phyloP scores from a whole-genome alignment of 2,329 filamentous ascomycete genomes.

The Pseudocercospora fuligena region DNA sequence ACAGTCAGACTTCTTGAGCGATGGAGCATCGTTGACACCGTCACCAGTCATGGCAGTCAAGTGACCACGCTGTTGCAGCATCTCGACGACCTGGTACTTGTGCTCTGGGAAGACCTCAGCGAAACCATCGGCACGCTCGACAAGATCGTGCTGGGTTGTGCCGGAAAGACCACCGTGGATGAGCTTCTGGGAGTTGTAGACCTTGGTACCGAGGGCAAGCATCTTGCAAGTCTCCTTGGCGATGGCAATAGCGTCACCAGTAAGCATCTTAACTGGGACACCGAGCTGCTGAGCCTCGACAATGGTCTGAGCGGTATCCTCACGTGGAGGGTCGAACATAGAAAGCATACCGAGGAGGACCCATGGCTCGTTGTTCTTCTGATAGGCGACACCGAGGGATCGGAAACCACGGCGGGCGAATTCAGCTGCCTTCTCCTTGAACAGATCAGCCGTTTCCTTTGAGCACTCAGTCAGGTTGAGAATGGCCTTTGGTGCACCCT shows the following conservation, averaged over 20 bases:
- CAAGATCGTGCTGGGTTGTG: conserved; percentile 74
- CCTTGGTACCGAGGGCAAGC: conserved; percentile 77
- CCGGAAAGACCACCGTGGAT: conserved; percentile 76
- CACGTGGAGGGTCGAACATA: conserved; percentile 80
- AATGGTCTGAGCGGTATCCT: conserved; percentile 79
- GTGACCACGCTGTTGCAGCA: conserved; percentile 74
- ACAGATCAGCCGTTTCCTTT: conserved; percentile 67
- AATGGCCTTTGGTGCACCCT: conserved; percentile 78
- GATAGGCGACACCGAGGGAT: conserved; percentile 77
- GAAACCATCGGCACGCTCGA: conserved; percentile 75
- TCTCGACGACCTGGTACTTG: conserved; percentile 77
- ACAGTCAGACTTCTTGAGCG: conserved; percentile 74
- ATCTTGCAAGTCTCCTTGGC: conserved; percentile 84
- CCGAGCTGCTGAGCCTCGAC: conserved; percentile 76
- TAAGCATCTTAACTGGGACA: conserved; percentile 81
- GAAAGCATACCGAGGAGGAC: conserved; percentile 76
- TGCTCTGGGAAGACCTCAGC: conserved; percentile 77
- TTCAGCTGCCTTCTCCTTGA: conserved; percentile 74
- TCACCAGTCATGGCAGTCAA: conserved; percentile 78
- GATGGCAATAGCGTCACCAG: conserved; percentile 78
- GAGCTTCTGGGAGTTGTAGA: conserved; percentile 79
- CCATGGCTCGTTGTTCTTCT: conserved; percentile 77
- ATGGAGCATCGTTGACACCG: conserved; percentile 75
- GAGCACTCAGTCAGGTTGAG: conserved; percentile 71
- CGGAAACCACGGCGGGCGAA: conserved; percentile 81